Percentiles rank a stretch among this genome's conserved stretches.
These are phyloP conservation scores for Dichomitus squalens DNA, from an alignment of 1,284 basidiomycete species.

Conservation along the genomic window DNA sequence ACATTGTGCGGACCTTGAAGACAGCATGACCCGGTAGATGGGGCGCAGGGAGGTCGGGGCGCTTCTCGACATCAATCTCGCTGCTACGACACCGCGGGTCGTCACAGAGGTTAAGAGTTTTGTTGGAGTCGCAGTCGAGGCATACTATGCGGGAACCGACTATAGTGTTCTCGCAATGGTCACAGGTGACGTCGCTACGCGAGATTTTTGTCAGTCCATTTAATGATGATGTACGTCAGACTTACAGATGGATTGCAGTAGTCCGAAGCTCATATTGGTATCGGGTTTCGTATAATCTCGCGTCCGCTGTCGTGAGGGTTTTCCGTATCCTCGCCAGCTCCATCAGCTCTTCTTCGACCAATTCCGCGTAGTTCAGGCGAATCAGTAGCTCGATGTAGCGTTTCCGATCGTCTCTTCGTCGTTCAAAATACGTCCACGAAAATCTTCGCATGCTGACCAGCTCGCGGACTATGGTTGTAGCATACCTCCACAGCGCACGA, in stretches of 20 bases:
- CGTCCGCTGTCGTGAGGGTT: slow-evolving; percentile 10
- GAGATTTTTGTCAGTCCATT: not conserved
- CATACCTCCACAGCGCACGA: slow-evolving; percentile 19
- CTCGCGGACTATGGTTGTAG: slow-evolving; percentile 11
- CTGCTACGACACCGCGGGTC: slow-evolving; percentile 7
- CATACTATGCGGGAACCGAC: slow-evolving; percentile 10
- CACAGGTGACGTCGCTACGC: slow-evolving; percentile 7
- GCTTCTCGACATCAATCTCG: slow-evolving; percentile 3
- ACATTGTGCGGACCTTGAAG: slow-evolving; percentile 12
- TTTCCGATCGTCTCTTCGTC: slow-evolving; percentile 1
- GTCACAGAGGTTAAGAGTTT: slow-evolving; percentile 11
- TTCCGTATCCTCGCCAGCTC: slow-evolving; percentile 3
- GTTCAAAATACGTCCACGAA: slow-evolving; percentile 11
- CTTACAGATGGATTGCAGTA: slow-evolving; percentile 14
- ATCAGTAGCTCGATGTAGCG: slow-evolving; percentile 10
- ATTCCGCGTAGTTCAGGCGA: slow-evolving; percentile 3
- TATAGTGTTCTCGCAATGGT: slow-evolving; percentile 14
- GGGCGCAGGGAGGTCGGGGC: not conserved
- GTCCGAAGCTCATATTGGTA: slow-evolving; percentile 15
- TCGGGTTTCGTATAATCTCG: slow-evolving; percentile 11
- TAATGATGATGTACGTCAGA: not conserved
- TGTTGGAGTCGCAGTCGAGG: slow-evolving; percentile 9
- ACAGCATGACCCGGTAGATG: slow-evolving; percentile 7
- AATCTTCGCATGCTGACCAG: not conserved
- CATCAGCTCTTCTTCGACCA: slow-evolving; percentile 1